A percentile compares a stretch with the other conserved stretches of the same genome.
Evolutionary conservation across 352 stramenopile species (phyloP).

Genomic region (Pythium vanterpoolii): DNA sequence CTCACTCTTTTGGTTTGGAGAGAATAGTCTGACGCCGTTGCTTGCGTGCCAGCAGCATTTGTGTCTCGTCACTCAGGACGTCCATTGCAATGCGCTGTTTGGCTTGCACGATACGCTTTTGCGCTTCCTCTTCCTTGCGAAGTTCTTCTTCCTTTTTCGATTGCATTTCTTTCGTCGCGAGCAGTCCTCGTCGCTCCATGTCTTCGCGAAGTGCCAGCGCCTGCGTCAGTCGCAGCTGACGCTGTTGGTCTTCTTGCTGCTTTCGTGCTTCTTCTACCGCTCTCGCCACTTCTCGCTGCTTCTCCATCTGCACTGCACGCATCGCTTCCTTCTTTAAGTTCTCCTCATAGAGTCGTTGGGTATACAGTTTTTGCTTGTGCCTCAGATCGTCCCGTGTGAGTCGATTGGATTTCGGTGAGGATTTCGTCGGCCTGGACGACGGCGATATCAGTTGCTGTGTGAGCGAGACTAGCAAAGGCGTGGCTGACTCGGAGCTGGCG

Average conservation of each 20-base stretch:
- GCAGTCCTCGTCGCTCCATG: constrained; percentile 32
- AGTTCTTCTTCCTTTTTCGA: constrained; percentile 45
- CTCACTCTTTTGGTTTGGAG: not conserved
- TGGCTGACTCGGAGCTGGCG: not conserved
- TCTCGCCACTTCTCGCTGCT: constrained; percentile 27
- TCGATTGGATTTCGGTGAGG: not conserved
- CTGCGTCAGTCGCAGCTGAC: constrained; percentile 23
- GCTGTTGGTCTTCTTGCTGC: constrained; percentile 30
- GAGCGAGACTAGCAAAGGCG: constrained; percentile 1
- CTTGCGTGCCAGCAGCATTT: constrained; percentile 26
- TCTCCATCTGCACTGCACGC: constrained; percentile 20
- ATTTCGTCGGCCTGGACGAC: not conserved
- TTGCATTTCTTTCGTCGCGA: constrained; percentile 41
- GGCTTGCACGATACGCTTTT: constrained; percentile 26
- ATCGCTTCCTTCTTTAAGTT: constrained; percentile 35
- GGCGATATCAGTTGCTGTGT: constrained; percentile 9
- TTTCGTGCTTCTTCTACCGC: constrained; percentile 25
- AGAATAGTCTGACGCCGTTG: not conserved
- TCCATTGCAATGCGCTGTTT: constrained; percentile 33
- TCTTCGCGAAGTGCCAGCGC: constrained; percentile 34
- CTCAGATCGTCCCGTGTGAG: constrained; percentile 29
- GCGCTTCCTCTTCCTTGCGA: constrained; percentile 32
- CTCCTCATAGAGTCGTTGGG: constrained; percentile 33
- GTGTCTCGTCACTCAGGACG: constrained; percentile 39
- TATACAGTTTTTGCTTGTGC: constrained; percentile 39